Percentiles rank a stretch among this genome's conserved stretches.
phyloP scores from a whole-genome alignment of 768 basidiomycete genomes.

The Trametes cinnabarina region DNA sequence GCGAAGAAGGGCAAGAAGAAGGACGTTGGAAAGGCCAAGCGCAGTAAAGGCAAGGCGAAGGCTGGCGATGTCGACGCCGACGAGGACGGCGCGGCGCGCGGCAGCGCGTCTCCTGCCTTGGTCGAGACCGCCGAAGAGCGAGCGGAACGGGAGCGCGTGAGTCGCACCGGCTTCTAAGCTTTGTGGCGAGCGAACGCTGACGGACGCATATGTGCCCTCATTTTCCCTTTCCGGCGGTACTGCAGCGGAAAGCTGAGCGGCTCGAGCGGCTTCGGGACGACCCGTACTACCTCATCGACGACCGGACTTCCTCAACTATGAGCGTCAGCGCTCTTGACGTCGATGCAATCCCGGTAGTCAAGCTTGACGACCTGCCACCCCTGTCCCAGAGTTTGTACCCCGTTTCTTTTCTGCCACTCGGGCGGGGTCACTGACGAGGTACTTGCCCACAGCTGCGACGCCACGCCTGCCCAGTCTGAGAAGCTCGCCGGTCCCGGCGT shows the following conservation, averaged over 20 bases:
- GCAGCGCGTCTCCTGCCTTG: slow-evolving; percentile 38
- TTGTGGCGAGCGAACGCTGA: background rate
- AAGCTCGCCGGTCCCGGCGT: slow-evolving; percentile 26
- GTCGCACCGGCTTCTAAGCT: slow-evolving; percentile 16
- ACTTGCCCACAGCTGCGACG: slow-evolving; percentile 10
- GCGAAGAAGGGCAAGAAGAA: slow-evolving; percentile 39
- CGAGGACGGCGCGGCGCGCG: slow-evolving; percentile 27
- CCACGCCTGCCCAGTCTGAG: slow-evolving; percentile 26
- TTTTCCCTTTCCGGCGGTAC: background rate
- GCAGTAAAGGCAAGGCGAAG: slow-evolving; percentile 45
- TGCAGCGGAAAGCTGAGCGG: slow-evolving; percentile 72
- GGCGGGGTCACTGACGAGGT: too few relatives aligned
- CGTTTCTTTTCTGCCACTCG: background rate
- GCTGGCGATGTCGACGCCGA: slow-evolving; percentile 39
- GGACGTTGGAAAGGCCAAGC: slow-evolving; percentile 32
- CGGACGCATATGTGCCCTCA: background rate
- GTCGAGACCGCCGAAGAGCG: slow-evolving; percentile 58
- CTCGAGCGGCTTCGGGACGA: slow-evolving; percentile 78
- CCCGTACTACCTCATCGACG: slow-evolving; percentile 87
- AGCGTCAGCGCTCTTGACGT: slow-evolving; percentile 51
- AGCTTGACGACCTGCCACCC: slow-evolving; percentile 69
- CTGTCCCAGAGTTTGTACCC: slow-evolving; percentile 31
- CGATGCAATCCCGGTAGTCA: slow-evolving; percentile 91
- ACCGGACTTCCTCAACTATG: slow-evolving; percentile 38
- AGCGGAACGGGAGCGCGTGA: slow-evolving; percentile 61